phyloP scores from a whole-genome alignment of 371 early-diverging fungal genomes.

The Zychaea mexicana region DNA sequence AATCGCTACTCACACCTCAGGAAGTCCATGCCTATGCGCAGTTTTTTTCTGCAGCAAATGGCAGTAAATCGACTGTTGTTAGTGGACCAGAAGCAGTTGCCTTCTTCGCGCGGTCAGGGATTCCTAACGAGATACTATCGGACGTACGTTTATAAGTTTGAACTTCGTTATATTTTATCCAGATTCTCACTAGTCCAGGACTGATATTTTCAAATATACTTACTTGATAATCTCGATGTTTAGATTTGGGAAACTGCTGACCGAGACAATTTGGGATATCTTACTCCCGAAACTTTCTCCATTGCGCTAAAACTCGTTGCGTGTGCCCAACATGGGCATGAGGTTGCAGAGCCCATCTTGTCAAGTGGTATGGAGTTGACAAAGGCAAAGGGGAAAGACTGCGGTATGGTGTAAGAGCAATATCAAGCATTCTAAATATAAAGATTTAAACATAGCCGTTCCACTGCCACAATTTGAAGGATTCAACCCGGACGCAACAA shows the following conservation, averaged over 20 bases:
- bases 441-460: slow-evolving; percentile 24
- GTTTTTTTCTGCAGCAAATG: slow-evolving; percentile 69
- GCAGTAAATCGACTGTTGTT: slow-evolving; percentile 64
- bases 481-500: slow-evolving; percentile 18
- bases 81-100: slow-evolving; percentile 77
- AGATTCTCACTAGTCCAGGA: too few relatives aligned
- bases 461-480: slow-evolving; percentile 65
- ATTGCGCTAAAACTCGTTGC: slow-evolving; percentile 86
- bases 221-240: neutral
- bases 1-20: slow-evolving; percentile 57
- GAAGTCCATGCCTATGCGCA: slow-evolving; percentile 71
- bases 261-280: slow-evolving; percentile 70
- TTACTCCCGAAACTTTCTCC: slow-evolving; percentile 72
- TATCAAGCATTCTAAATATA: too few relatives aligned
- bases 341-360: slow-evolving; percentile 34
- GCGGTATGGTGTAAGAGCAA: too few relatives aligned
- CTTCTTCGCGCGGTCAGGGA: slow-evolving; percentile 81
- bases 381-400: too few relatives aligned
- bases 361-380: slow-evolving; percentile 42
- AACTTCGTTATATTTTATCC: neutral
- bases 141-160: slow-evolving; percentile 50
- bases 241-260: slow-evolving; percentile 88
- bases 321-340: slow-evolving; percentile 77
- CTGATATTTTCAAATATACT: too few relatives aligned
- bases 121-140: slow-evolving; percentile 71